These are phyloP conservation scores for Solanum pennellii DNA, from an alignment of 257 asterid species.

Conservation along the genomic window DNA sequence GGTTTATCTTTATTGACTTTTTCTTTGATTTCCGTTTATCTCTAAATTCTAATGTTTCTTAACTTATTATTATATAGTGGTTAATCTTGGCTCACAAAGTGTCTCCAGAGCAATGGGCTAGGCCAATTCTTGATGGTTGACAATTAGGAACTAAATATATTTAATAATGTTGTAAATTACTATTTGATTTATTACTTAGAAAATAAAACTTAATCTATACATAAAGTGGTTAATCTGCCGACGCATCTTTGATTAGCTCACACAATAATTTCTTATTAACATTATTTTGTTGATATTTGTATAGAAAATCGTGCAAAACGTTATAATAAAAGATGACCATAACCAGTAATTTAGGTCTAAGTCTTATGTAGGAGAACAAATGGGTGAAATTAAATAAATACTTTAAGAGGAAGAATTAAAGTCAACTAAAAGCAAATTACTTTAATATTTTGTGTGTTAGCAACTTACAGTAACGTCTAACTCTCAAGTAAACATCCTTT, in stretches of 20 bases:
- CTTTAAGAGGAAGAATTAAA: background rate
- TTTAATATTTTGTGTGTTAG: background rate
- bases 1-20: background rate
- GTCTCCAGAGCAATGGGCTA: background rate
- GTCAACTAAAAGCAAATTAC: background rate
- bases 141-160: background rate
- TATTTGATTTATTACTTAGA: background rate
- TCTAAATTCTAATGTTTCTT: background rate
- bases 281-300: background rate
- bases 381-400: background rate
- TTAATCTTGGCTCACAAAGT: background rate
- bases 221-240: background rate
- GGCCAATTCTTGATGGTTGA: conserved; percentile 3
- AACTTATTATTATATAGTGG: background rate
- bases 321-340: background rate
- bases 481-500: background rate
- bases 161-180: background rate
- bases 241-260: background rate
- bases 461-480: background rate
- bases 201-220: background rate
- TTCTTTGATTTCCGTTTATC: background rate
- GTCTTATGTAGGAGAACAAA: background rate
- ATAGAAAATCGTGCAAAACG: background rate
- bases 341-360: background rate
- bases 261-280: background rate